phyloP scores from a whole-genome alignment of 2,329 filamentous ascomycete genomes.

The Cladosporium sphaerospermum region DNA sequence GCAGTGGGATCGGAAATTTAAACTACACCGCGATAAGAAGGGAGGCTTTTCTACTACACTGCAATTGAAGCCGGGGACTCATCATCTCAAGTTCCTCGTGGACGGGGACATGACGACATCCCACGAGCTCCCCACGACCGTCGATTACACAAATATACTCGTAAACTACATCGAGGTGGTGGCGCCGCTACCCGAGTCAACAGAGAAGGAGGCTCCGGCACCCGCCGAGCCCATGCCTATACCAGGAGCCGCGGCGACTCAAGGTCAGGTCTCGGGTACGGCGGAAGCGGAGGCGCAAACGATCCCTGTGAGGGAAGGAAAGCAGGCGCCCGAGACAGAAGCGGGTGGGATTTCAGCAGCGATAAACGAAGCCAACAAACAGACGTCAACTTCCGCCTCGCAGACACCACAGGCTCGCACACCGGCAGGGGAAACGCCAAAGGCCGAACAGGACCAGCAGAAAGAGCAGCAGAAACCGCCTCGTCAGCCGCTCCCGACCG shows the following conservation, averaged over 20 bases:
- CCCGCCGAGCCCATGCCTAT: constrained; percentile 24
- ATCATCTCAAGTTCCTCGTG: constrained; percentile 93
- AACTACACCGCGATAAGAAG: constrained; percentile 61
- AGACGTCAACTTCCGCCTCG: constrained; percentile 5
- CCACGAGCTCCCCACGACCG: constrained; percentile 80
- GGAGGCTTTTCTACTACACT: constrained; percentile 63
- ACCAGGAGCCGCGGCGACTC: constrained; percentile 23
- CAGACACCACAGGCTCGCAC: constrained; percentile 1
- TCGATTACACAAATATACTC: constrained; percentile 95
- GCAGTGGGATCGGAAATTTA: constrained; percentile 92
- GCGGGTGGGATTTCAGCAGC: neutral
- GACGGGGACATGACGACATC: constrained; percentile 91
- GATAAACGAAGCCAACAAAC: constrained; percentile 17
- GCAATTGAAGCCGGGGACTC: constrained; percentile 83
- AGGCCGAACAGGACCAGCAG: neutral
- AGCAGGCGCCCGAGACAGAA: constrained; percentile 20
- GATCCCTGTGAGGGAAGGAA: constrained; percentile 40
- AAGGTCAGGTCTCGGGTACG: constrained; percentile 18
- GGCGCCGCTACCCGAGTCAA: constrained; percentile 20
- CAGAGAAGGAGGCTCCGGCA: constrained; percentile 19
- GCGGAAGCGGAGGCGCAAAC: constrained; percentile 44
- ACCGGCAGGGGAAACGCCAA: neutral
- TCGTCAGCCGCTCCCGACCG: constrained; percentile 36
- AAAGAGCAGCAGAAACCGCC: constrained; percentile 11
- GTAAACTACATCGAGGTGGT: constrained; percentile 95